A percentile compares a stretch with the other conserved stretches of the same genome.
phyloP scores from a whole-genome alignment of 805 yeast species.

The Yamadazyma takamatsuzukensis region DNA sequence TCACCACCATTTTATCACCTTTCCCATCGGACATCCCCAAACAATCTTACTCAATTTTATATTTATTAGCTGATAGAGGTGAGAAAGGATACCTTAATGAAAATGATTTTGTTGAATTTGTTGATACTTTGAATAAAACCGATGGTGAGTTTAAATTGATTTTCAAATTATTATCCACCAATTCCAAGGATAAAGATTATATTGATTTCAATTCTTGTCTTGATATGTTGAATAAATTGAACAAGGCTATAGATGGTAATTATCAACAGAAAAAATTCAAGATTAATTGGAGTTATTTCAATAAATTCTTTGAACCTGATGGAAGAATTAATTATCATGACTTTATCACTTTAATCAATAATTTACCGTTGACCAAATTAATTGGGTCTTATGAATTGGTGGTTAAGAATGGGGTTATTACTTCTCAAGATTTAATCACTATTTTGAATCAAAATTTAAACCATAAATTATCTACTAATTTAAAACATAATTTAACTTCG shows the following conservation, averaged over 20 bases:
- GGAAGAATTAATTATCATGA: slow-evolving; percentile 37
- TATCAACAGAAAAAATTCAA: slow-evolving; percentile 40
- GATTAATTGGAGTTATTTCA: slow-evolving; percentile 42
- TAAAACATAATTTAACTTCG: slow-evolving; percentile 30
- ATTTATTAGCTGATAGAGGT: slow-evolving; percentile 72
- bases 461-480: slow-evolving; percentile 38
- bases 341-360: slow-evolving; percentile 37
- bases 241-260: slow-evolving; percentile 37
- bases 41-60: slow-evolving; percentile 51
- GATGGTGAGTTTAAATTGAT: slow-evolving; percentile 30
- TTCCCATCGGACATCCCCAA: slow-evolving; percentile 38
- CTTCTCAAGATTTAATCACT: slow-evolving; percentile 26
- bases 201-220: slow-evolving; percentile 32
- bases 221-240: slow-evolving; percentile 30
- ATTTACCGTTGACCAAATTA: slow-evolving; percentile 43
- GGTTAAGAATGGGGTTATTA: slow-evolving; percentile 28
- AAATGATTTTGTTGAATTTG: slow-evolving; percentile 72
- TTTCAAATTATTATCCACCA: slow-evolving; percentile 19
- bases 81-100: slow-evolving; percentile 64
- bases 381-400: slow-evolving; percentile 40
- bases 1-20: slow-evolving; percentile 37
- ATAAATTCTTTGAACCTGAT: slow-evolving; percentile 35
- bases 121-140: slow-evolving; percentile 39
- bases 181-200: no score
- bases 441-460: slow-evolving; percentile 35